Base-by-base conservation (phyloP, 352 stramenopile genomes). In the Pythium folliculosum region DNA sequence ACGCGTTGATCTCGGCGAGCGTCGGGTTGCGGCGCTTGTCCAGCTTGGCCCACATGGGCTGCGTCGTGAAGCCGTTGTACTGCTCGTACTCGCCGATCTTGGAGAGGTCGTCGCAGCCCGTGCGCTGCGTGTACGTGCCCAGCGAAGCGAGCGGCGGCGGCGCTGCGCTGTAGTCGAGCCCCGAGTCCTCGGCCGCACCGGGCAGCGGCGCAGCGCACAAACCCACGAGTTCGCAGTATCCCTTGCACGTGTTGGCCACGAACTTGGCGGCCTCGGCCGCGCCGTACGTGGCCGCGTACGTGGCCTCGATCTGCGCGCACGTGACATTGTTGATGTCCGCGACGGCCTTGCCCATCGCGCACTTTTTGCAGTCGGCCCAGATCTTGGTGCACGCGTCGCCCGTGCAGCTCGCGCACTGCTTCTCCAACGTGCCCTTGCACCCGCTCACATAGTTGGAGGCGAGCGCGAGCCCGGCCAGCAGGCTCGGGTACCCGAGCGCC, bases 401-500 rank as follows among this genome's bases (percentile, higher is more conserved):
- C 54, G 64, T 59, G 59, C 75, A 82, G 14, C 35, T 71, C 5
- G 54, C 58, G 43, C 84, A 92, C 67, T 87, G 21, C 2, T 74
- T 65, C 37, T 86, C 78, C 23, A 86, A 49, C 27, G 45, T 48
- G 32, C 50, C 60, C 21, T 80, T 65, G 63, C 81, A 90, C 55
- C 71, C 66, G 21, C 59, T 52, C 45, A 87, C 56, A 60, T 90
- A 90, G 67, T 79, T 87, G 59, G 73, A 68, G 32, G 81, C 82
- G 9, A 91, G 69, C 0, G 73, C 71, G 23, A 93, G 60, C 1
- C 85, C 85, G 0, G 82, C 82, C 10, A 93, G 63, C 50, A 93
- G 55, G 66, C 82, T 91, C 58, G 82, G 85, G 70, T 90, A 91
- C 48, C 85, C 85, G 7, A 91, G 66, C 0, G 85, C 83, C 81